A percentile compares a stretch with the other conserved stretches of the same genome.
These are phyloP conservation scores for Acanthochlamys bracteata DNA, from an alignment of 106 monocot species.

Conservation along the genomic window DNA sequence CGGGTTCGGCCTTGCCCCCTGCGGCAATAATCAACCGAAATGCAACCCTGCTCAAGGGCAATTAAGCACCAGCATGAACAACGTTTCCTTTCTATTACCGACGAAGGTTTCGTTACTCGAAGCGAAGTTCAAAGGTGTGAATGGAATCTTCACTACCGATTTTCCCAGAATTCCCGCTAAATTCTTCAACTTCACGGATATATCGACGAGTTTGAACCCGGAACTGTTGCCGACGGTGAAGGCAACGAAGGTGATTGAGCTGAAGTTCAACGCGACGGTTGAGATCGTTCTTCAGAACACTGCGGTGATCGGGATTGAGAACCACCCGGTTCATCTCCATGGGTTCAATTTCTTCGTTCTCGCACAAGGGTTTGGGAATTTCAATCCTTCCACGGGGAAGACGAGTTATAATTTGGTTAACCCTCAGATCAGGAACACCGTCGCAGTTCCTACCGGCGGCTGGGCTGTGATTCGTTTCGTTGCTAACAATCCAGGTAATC, in stretches of 20 bases:
- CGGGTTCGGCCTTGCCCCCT: conserved; percentile 39
- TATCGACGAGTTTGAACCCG: neutral
- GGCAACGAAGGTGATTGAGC: conserved; percentile 41
- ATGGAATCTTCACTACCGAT: conserved; percentile 37
- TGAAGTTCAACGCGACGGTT: conserved; percentile 48
- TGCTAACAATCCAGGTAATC: conserved; percentile 65
- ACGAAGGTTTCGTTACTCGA: conserved; percentile 44
- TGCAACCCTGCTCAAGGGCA: conserved; percentile 17
- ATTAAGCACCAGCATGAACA: conserved; percentile 58
- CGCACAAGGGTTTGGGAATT: conserved; percentile 72
- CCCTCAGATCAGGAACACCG: conserved; percentile 60
- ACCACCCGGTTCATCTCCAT: conserved; percentile 60
- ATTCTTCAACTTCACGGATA: conserved; percentile 43
- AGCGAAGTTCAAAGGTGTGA: conserved; percentile 23
- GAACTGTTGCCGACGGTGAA: conserved; percentile 9
- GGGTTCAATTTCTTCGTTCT: conserved; percentile 63
- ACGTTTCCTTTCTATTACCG: conserved; percentile 48
- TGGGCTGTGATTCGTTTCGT: conserved; percentile 74
- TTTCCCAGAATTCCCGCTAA: conserved; percentile 46
- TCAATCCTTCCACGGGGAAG: conserved; percentile 12
- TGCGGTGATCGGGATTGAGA: conserved; percentile 44
- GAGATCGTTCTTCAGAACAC: conserved; percentile 71
- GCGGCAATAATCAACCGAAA: conserved; percentile 15
- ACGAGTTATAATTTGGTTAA: conserved; percentile 45
- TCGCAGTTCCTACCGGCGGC: conserved; percentile 56